Evolutionary conservation across 805 yeast genomes (phyloP), one percentile per base, ranked within the genome.

Genomic region (Saturnispora gosingensis): DNA sequence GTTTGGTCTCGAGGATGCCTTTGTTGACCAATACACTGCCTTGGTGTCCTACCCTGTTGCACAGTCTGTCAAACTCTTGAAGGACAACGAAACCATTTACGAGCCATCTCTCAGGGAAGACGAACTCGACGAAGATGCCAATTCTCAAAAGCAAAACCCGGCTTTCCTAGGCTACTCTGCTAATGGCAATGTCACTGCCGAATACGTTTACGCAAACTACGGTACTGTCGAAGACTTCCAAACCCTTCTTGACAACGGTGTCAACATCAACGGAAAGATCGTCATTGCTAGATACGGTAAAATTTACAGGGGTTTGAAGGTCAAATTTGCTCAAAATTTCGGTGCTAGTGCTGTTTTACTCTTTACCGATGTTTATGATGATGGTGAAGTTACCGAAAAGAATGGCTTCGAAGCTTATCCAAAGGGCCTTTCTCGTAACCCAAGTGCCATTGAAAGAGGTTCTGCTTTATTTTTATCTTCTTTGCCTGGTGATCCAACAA

Each of bases 161-260:
- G 81, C 88, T 0, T 86, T 85, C 69, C 82, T 83, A 61, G 89
- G 88, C 1, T 85, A 83, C 60, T 80, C 87, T 4, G 89, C 86
- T 9, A 74, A 76, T 51, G 95, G 93, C 40, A 83, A 84, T 58
- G 86, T 81, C 43, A 83, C 88, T 4, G 85, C 81, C 1, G 69
- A 76, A 54, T 78, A 74, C 54, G 74, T 85, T 4, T 85, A 77
- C 63, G 88, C 81, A 46, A 83, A 85, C 63, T 83, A 80, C 64
- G 93, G 93, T 51, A 73, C 80, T 4, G 69, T 67, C 49, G 74
- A 74, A 48, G 93, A 85, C 60, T 85, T 76, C 53, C 76, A 74
- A 25, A 53, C 62, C 4, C 69, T 85, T 52, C 68, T 61, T 3
- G 63, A 63, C 11, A 61, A 70, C 39, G 80, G 79, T 6, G 76